Evolutionary conservation across 768 basidiomycete species (phyloP).

Genomic region (Hysterangium stoloniferum): DNA sequence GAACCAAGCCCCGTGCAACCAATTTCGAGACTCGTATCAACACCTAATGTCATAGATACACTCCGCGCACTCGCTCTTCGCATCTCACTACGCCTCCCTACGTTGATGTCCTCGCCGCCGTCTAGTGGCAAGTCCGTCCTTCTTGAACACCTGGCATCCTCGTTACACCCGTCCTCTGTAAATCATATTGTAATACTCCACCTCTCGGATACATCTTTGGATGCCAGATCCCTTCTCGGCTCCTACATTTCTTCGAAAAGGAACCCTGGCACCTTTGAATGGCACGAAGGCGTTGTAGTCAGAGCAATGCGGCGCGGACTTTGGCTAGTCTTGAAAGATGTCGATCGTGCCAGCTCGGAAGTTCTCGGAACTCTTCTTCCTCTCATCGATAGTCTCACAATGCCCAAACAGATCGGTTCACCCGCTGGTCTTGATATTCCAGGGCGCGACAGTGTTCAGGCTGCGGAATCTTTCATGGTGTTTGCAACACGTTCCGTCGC

Average conservation of each 20-base stretch:
- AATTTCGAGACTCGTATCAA: slow-evolving; percentile 46
- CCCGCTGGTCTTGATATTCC: slow-evolving; percentile 65
- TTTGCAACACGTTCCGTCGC: slow-evolving; percentile 80
- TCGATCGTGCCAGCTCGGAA: slow-evolving; percentile 85
- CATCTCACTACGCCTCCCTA: slow-evolving; percentile 63
- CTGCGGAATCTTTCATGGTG: slow-evolving; percentile 72
- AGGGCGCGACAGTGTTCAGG: slow-evolving; percentile 63
- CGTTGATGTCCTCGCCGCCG: slow-evolving; percentile 75
- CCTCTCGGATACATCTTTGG: slow-evolving; percentile 91
- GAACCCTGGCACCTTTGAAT: slow-evolving; percentile 84
- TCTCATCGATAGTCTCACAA: slow-evolving; percentile 61
- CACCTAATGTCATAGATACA: slow-evolving; percentile 49
- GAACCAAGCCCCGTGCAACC: slow-evolving; percentile 24
- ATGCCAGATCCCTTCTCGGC: slow-evolving; percentile 87
- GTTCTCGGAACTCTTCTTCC: slow-evolving; percentile 83
- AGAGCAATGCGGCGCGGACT: slow-evolving; percentile 83
- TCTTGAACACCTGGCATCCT: slow-evolving; percentile 64
- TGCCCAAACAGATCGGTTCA: slow-evolving; percentile 68
- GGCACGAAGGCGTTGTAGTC: slow-evolving; percentile 91
- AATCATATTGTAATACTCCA: slow-evolving; percentile 81
- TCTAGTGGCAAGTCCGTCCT: slow-evolving; percentile 85
- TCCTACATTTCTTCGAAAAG: slow-evolving; percentile 85
- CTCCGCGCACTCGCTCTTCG: slow-evolving; percentile 58
- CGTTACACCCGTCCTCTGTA: slow-evolving; percentile 45
- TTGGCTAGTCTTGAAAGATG: slow-evolving; percentile 90